Evolutionary conservation across 768 basidiomycete genomes (phyloP), one percentile per base, ranked within the genome.

Genomic region (Ramaria sp.): DNA sequence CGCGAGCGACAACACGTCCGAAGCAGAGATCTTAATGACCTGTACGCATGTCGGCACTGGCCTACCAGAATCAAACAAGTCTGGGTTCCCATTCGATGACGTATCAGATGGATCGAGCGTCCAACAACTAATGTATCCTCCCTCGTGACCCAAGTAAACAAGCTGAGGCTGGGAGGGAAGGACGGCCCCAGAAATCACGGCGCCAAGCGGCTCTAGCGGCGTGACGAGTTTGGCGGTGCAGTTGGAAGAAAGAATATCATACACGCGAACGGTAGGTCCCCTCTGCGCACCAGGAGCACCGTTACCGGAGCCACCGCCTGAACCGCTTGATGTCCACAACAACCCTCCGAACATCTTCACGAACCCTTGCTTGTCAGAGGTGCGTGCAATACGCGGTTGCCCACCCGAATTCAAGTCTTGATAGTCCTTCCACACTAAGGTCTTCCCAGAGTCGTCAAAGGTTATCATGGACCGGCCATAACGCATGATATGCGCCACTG

Each of bases 91-190:
- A n/a, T 34, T 34, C 18, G 42, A n/a, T 6, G 18, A 20, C 12
- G 78, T 79, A 56, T 79, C 82, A 1, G 68, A 70, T 0, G 75
- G 73, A 1, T 72, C 70, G 9, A 79, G 58, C 22, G 69, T 61
- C 93, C 96, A 99, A n/a, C 94, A 71, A 1, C 83, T 85, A 58
- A 98, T 74, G 62, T 76, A 83, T 0, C 95, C 95, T 39, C 87
- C 92, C 66, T 98, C 94, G 61, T 99, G 95, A 0, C 88, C 92
- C 32, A 99, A 71, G 61, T 84, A 96, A 37, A 89, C 85, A 27
- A 72, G 67, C 1, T 77, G 73, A 0, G 83, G 82, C 18, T 78
- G 72, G 1, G 81, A 77, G 0, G 88, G 83, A 6, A 97, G 65
- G 30, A 88, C 70, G 0, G 92, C 81, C 0, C 85, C 90, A 32